Evolutionary conservation across 1,284 basidiomycete genomes (phyloP).

Genomic region (Sutorius eximius): DNA sequence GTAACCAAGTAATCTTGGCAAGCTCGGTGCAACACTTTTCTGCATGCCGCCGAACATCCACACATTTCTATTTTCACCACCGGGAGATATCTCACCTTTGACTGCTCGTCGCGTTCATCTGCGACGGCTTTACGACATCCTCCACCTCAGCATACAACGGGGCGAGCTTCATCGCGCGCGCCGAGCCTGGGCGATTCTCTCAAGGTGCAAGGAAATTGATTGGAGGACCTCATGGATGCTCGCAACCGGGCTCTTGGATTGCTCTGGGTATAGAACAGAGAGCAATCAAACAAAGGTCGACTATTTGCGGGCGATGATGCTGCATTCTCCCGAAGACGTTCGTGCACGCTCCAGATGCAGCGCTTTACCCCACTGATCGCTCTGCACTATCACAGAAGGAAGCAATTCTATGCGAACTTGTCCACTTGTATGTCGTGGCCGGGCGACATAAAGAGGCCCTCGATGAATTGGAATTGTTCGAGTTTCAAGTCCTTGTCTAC

Average conservation of each 20-base stretch:
- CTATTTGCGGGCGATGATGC: conserved; percentile 67
- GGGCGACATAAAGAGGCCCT: conserved; percentile 67
- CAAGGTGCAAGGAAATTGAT: conserved; percentile 80
- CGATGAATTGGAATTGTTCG: conserved; percentile 83
- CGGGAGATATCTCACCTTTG: conserved; percentile 44
- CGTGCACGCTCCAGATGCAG: conserved; percentile 23
- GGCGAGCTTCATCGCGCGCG: conserved; percentile 66
- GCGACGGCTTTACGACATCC: conserved; percentile 68
- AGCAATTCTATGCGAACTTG: conserved; percentile 69
- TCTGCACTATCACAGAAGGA: conserved; percentile 56
- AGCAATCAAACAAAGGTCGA: conserved; percentile 46
- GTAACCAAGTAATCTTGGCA: background rate
- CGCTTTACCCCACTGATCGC: conserved; percentile 15
- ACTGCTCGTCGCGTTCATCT: conserved; percentile 69
- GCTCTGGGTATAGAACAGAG: conserved; percentile 33
- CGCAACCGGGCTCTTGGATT: conserved; percentile 58
- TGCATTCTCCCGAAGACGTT: conserved; percentile 65
- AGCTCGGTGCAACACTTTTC: background rate
- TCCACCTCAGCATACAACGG: conserved; percentile 73
- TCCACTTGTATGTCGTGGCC: conserved; percentile 62
- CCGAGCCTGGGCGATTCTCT: conserved; percentile 77
- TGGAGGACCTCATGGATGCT: conserved; percentile 78
- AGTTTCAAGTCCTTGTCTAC: conserved; percentile 10
- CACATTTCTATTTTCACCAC: conserved; percentile 57
- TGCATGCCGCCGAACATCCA: conserved; percentile 33